These are phyloP conservation scores for Datisca glomerata DNA, from an alignment of 306 rosid species.

Conservation along the genomic window DNA sequence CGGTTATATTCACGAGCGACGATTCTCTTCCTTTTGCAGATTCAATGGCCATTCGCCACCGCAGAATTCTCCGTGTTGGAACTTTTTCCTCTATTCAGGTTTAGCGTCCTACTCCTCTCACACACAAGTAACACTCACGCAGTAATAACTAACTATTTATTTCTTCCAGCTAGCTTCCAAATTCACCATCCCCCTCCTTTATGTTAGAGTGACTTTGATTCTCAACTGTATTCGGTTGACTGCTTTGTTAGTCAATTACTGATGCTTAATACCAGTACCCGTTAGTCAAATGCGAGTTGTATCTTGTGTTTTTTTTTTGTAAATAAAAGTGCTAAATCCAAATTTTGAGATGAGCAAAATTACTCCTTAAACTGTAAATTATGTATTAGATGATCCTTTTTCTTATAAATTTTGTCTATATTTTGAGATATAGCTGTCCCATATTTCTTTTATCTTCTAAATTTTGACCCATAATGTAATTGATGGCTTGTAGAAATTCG, in stretches of 20 bases:
- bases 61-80: slow-evolving; percentile 61
- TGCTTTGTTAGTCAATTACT: too few relatives aligned
- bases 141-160: not conserved
- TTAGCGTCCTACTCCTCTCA: not conserved
- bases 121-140: not conserved
- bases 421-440: not conserved
- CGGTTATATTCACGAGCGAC: slow-evolving; percentile 51
- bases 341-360: too few relatives aligned
- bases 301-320: too few relatives aligned
- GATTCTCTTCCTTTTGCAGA: slow-evolving; percentile 63
- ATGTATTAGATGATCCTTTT: not conserved
- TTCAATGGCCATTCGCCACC: slow-evolving; percentile 57
- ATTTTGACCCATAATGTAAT: not conserved
- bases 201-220: too few relatives aligned
- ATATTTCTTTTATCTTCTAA: not conserved
- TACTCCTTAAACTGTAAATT: too few relatives aligned
- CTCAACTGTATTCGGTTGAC: not conserved
- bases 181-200: too few relatives aligned
- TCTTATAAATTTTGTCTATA: not conserved
- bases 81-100: slow-evolving; percentile 56
- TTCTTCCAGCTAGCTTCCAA: too few relatives aligned
- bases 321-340: too few relatives aligned
- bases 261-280: too few relatives aligned
- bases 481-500: not conserved
- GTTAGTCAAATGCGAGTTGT: too few relatives aligned